Conservation (phyloP, 2,329 filamentous ascomycete genomes). For the Arthrobotrys pseudoclavata region DNA sequence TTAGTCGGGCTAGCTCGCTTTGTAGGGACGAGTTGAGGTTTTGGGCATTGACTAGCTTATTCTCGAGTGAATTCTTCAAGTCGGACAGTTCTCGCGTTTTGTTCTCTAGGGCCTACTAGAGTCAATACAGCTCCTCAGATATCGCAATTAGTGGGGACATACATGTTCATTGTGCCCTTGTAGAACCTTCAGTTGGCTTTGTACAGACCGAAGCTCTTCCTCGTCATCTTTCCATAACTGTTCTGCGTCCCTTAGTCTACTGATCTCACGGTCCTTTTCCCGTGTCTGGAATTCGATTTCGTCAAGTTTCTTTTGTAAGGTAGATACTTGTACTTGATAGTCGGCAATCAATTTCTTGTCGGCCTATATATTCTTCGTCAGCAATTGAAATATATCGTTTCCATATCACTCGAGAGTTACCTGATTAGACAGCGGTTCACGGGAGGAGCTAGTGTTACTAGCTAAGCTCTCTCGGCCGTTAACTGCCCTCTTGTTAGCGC, state of each 20-base stretch:
- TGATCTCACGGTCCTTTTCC: conserved; percentile 79
- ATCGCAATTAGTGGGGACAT: background rate
- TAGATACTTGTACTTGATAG: conserved; percentile 82
- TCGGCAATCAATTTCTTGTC: conserved; percentile 82
- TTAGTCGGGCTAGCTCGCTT: conserved; percentile 80
- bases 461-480: conserved; percentile 68
- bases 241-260: conserved; percentile 73
- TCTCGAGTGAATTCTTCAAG: conserved; percentile 77
- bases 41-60: conserved; percentile 79
- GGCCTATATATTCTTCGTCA: conserved; percentile 66
- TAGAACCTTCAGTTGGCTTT: conserved; percentile 26
- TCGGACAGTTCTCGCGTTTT: conserved; percentile 73
- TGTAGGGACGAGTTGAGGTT: conserved; percentile 83
- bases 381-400: background rate
- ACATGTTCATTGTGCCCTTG: conserved; percentile 51
- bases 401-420: conserved; percentile 14
- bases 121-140: conserved; percentile 11
- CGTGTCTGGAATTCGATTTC: conserved; percentile 78
- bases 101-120: conserved; percentile 41
- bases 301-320: conserved; percentile 80
- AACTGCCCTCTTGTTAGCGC: conserved; percentile 64
- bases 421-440: conserved; percentile 66
- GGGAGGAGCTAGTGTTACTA: conserved; percentile 68
- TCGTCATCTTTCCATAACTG: conserved; percentile 66
- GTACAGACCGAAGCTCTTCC: conserved; percentile 66